phyloP scores from a whole-genome alignment of 2,329 filamentous ascomycete genomes.

The Pseudogymnoascus sp. region DNA sequence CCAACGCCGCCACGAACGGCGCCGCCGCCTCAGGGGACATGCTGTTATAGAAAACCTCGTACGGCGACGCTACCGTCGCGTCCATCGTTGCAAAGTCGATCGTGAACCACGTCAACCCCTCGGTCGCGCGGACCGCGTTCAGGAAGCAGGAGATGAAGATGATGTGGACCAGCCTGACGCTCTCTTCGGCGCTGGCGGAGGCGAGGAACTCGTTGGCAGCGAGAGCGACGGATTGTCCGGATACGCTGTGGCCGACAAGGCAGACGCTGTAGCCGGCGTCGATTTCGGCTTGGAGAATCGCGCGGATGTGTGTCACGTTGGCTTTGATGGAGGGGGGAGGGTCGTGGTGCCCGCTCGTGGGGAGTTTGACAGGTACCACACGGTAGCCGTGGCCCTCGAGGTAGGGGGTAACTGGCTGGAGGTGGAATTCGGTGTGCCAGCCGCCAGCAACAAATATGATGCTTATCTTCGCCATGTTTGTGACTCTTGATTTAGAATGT shows the following conservation, averaged over 20 bases:
- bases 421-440: conserved; percentile 7
- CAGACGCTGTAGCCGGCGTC: conserved; percentile 2
- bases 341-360: neutral
- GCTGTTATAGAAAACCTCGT: neutral
- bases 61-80: neutral
- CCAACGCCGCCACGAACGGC: conserved; percentile 3
- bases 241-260: conserved; percentile 3
- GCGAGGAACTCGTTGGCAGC: conserved; percentile 5
- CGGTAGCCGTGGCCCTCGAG: conserved; percentile 2
- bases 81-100: conserved; percentile 7
- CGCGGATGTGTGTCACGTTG: conserved; percentile 1
- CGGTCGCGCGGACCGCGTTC: neutral
- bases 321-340: neutral
- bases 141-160: conserved; percentile 6
- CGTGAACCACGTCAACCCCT: neutral
- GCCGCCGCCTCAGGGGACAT: neutral
- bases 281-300: conserved; percentile 3
- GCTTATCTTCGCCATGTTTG: neutral
- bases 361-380: conserved; percentile 1
- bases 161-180: neutral
- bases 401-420: neutral
- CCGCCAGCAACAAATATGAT: conserved; percentile 2
- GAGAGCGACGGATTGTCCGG: neutral
- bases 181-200: conserved; percentile 4
- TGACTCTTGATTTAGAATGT: neutral